Conservation (phyloP, 306 rosid species). For the Urtica urens region DNA sequence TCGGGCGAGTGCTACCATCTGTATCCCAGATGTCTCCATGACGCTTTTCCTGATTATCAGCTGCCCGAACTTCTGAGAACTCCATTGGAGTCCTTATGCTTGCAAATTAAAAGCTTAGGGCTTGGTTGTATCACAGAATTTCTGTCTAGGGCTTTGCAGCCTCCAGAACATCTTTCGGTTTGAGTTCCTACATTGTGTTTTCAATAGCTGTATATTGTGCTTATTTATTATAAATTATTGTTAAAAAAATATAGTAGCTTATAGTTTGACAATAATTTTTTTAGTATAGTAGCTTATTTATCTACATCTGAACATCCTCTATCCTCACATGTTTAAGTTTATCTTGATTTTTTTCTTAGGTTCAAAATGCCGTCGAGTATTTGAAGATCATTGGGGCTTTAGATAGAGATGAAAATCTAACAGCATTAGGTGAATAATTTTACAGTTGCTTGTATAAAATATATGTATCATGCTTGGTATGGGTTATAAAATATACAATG, state of each 20-base stretch:
- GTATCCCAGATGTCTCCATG: slow-evolving; percentile 82
- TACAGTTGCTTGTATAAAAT: neutral
- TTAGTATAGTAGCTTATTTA: neutral
- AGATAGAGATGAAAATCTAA: slow-evolving; percentile 72
- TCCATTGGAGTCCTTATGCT: slow-evolving; percentile 86
- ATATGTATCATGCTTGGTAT: no score
- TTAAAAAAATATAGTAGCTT: no score
- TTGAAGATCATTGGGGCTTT: slow-evolving; percentile 82
- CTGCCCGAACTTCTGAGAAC: slow-evolving; percentile 93
- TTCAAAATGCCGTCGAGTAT: slow-evolving; percentile 91
- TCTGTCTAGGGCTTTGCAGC: slow-evolving; percentile 82
- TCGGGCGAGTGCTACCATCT: slow-evolving; percentile 90
- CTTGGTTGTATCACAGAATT: slow-evolving; percentile 94
- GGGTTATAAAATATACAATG: slow-evolving; percentile 2
- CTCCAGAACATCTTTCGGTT: slow-evolving; percentile 84
- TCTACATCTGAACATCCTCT: neutral
- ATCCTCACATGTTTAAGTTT: neutral
- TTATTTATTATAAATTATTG: no score
- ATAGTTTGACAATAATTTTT: no score
- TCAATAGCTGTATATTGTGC: no score
- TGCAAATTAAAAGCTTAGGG: slow-evolving; percentile 87
- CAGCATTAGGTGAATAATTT: slow-evolving; percentile 35
- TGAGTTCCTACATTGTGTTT: no score
- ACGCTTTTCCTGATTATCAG: slow-evolving; percentile 82
- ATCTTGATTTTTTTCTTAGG: slow-evolving; percentile 29